phyloP scores from a whole-genome alignment of 352 stramenopile genomes.

The Plasmopara muralis region DNA sequence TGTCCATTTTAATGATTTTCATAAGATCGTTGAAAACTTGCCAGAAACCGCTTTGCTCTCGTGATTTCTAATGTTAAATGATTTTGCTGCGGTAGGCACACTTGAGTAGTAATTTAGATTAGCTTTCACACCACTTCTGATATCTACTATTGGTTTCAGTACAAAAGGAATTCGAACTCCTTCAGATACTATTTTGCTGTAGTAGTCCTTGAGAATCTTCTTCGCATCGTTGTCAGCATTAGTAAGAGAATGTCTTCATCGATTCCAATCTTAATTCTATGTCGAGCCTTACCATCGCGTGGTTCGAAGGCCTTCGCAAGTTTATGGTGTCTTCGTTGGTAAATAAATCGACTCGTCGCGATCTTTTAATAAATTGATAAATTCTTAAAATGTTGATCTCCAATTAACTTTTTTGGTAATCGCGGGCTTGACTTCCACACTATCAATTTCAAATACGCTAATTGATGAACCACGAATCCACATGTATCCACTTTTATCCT shows the following conservation, averaged over 20 bases:
- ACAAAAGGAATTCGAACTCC: constrained; percentile 12
- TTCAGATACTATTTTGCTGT: constrained; percentile 9
- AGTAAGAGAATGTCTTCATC: constrained; percentile 13
- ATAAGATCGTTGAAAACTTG: constrained; percentile 11
- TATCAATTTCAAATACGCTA: constrained; percentile 13
- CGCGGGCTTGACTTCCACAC: constrained; percentile 6
- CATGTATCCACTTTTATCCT: constrained; percentile 14
- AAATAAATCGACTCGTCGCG: constrained; percentile 4
- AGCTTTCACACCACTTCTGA: constrained; percentile 9
- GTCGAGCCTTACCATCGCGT: constrained; percentile 5
- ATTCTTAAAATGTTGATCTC: neutral
- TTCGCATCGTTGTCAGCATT: constrained; percentile 21
- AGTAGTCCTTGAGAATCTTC: constrained; percentile 14
- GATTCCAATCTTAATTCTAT: constrained; percentile 11
- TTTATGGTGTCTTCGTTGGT: constrained; percentile 4
- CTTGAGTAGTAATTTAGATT: constrained; percentile 18
- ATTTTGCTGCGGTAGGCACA: constrained; percentile 14
- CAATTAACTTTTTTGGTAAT: neutral
- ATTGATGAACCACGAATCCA: constrained; percentile 13
- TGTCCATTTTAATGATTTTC: constrained; percentile 19
- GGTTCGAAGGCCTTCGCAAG: constrained; percentile 5
- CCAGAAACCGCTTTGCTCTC: constrained; percentile 16
- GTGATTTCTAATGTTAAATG: constrained; percentile 15
- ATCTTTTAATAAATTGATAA: constrained; percentile 9
- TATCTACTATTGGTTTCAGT: constrained; percentile 17